These are phyloP conservation scores for Tuber microsphaerosporum DNA, from an alignment of 495 filamentous ascomycete species.

Conservation along the genomic window DNA sequence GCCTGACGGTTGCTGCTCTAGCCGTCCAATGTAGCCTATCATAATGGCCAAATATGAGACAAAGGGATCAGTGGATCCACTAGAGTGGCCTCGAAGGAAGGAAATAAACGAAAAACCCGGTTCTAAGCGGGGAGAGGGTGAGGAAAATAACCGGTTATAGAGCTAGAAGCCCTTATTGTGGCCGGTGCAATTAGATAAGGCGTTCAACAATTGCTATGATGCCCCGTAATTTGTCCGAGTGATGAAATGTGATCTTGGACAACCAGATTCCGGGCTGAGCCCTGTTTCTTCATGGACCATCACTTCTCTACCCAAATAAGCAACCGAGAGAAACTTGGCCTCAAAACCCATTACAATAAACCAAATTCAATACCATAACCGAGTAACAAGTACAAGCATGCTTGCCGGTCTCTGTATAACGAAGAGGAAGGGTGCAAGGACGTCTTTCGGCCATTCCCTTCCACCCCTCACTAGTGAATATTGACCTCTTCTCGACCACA, in stretches of 20 bases:
- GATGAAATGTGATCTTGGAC: neutral
- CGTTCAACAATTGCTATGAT: neutral
- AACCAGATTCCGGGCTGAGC: neutral
- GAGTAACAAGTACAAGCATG: neutral
- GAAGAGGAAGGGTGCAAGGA: neutral
- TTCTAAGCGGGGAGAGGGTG: neutral
- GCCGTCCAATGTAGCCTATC: neutral
- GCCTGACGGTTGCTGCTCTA: conserved; percentile 45
- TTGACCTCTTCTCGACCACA: neutral
- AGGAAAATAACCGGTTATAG: neutral
- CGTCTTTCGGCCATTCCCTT: neutral
- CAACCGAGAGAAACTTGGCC: neutral
- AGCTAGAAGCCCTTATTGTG: neutral
- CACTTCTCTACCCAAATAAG: neutral
- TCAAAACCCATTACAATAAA: neutral
- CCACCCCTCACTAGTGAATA: neutral
- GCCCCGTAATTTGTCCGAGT: neutral
- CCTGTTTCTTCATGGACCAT: neutral
- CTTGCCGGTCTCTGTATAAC: neutral
- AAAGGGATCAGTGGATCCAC: neutral
- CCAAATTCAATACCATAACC: neutral
- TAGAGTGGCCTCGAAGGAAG: neutral
- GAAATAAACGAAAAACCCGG: neutral
- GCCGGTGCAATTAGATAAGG: neutral
- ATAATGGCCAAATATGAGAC: neutral